Evolutionary conservation across 2,329 filamentous ascomycete species (phyloP).

Genomic region (Geosmithia morbida): DNA sequence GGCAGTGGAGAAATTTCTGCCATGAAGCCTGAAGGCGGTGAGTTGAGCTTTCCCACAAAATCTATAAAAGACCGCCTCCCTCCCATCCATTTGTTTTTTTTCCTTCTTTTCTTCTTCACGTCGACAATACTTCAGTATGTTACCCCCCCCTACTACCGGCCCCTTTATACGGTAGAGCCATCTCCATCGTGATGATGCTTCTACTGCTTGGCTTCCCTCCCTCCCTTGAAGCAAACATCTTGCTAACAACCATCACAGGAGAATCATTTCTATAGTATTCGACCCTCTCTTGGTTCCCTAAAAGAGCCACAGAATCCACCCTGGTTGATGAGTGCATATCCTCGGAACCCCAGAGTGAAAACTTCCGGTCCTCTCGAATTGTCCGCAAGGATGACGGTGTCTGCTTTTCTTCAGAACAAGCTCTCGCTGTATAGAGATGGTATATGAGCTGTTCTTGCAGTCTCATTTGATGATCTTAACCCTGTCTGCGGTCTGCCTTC

Average conservation of each 20-base stretch:
- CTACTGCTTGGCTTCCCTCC: too few relatives aligned
- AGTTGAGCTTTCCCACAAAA: conserved; percentile 6
- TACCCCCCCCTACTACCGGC: conserved; percentile 8
- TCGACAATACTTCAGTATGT: conserved; percentile 48
- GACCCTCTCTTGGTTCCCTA: conserved; percentile 84
- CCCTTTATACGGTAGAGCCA: too few relatives aligned
- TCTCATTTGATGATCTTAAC: conserved; percentile 73
- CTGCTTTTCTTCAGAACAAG: conserved; percentile 7
- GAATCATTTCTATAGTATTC: conserved; percentile 99
- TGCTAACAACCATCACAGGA: conserved; percentile 25
- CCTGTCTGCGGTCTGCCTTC: conserved; percentile 55
- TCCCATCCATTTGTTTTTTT: conserved; percentile 15
- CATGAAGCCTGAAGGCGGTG: conserved; percentile 15
- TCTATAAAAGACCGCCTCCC: conserved; percentile 25
- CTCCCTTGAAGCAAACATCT: not conserved
- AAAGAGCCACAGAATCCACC: conserved; percentile 87
- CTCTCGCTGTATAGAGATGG: conserved; percentile 61
- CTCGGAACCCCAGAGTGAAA: conserved; percentile 84
- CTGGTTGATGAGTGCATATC: conserved; percentile 87
- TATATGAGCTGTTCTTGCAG: conserved; percentile 4
- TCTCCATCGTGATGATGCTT: too few relatives aligned
- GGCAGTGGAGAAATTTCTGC: conserved; percentile 6
- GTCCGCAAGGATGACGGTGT: conserved; percentile 46
- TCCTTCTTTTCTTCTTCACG: conserved; percentile 40
- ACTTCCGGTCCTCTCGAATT: conserved; percentile 42